A percentile compares a stretch with the other conserved stretches of the same genome.
Conservation (phyloP, 805 yeast genomes). For the Suhomyces sp. region DNA sequence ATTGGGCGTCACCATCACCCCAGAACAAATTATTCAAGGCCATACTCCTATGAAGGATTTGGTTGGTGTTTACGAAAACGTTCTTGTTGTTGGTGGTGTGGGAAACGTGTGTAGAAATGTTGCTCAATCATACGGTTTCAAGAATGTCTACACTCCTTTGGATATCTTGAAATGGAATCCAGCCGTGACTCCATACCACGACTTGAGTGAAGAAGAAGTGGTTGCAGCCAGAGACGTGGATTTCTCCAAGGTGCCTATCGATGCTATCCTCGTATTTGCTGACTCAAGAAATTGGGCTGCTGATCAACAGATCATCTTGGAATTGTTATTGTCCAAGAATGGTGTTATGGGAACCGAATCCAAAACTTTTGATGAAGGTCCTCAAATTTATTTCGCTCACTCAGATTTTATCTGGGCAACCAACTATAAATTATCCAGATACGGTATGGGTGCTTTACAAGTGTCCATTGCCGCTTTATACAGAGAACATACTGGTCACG, state of each 20-base stretch:
- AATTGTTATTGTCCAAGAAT: slow-evolving; percentile 67
- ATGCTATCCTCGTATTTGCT: slow-evolving; percentile 85
- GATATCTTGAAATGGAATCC: slow-evolving; percentile 88
- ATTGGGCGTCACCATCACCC: slow-evolving; percentile 58
- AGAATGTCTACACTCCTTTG: slow-evolving; percentile 76
- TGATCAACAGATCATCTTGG: slow-evolving; percentile 86
- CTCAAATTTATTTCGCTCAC: slow-evolving; percentile 83
- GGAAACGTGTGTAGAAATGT: slow-evolving; percentile 82
- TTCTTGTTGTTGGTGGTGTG: slow-evolving; percentile 85
- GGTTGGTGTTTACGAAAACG: slow-evolving; percentile 65
- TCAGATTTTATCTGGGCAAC: slow-evolving; percentile 95
- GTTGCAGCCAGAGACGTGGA: slow-evolving; percentile 56
- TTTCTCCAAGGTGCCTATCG: slow-evolving; percentile 65
- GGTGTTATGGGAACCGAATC: slow-evolving; percentile 86
- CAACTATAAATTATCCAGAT: slow-evolving; percentile 74
- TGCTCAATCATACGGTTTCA: slow-evolving; percentile 81
- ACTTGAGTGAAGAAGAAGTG: slow-evolving; percentile 68
- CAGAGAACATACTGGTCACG: slow-evolving; percentile 81
- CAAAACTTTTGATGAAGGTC: slow-evolving; percentile 71
- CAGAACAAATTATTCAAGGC: slow-evolving; percentile 86
- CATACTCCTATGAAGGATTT: slow-evolving; percentile 92
- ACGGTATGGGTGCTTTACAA: slow-evolving; percentile 94
- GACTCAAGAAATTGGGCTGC: slow-evolving; percentile 93
- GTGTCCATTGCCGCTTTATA: slow-evolving; percentile 83
- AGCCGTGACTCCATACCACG: slow-evolving; percentile 80